Evolutionary conservation across 352 stramenopile species (phyloP).

Genomic region (Aphanomyces stellatus): DNA sequence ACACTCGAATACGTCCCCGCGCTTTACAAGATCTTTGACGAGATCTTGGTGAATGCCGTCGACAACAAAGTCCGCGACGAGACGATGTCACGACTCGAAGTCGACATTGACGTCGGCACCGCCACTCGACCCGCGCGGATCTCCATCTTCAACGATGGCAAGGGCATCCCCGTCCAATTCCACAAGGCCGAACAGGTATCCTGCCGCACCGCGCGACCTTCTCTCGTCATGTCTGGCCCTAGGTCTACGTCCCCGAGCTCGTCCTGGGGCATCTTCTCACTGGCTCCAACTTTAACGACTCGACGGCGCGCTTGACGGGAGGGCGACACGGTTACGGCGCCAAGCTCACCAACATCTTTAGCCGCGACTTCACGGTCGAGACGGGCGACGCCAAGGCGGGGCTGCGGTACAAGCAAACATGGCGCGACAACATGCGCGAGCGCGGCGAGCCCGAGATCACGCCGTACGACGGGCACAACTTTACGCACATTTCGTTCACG

Average conservation of each 20-base stretch:
- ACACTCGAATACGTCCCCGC: slow-evolving; percentile 72
- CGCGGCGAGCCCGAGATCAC: slow-evolving; percentile 79
- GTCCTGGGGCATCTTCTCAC: slow-evolving; percentile 98
- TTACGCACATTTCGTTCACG: slow-evolving; percentile 96
- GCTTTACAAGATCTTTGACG: slow-evolving; percentile 99
- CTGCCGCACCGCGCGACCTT: not conserved
- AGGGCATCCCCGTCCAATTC: slow-evolving; percentile 95
- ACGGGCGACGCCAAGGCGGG: slow-evolving; percentile 89
- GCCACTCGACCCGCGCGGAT: slow-evolving; percentile 80
- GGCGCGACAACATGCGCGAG: slow-evolving; percentile 95
- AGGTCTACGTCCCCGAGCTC: slow-evolving; percentile 96
- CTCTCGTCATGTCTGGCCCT: not conserved
- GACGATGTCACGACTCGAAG: slow-evolving; percentile 63
- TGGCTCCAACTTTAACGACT: slow-evolving; percentile 98
- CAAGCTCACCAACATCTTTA: slow-evolving; percentile 99
- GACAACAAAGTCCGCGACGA: slow-evolving; percentile 88
- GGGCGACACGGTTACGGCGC: slow-evolving; percentile 93
- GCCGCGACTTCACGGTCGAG: slow-evolving; percentile 97
- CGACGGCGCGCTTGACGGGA: slow-evolving; percentile 95
- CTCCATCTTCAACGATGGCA: slow-evolving; percentile 97
- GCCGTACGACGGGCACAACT: slow-evolving; percentile 84
- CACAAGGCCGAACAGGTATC: slow-evolving; percentile 90
- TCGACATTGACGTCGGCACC: slow-evolving; percentile 52
- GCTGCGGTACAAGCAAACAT: slow-evolving; percentile 85
- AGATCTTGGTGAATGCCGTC: slow-evolving; percentile 99